These are phyloP conservation scores for Botrytis galanthina DNA, from an alignment of 2,329 filamentous ascomycete species.

Conservation along the genomic window DNA sequence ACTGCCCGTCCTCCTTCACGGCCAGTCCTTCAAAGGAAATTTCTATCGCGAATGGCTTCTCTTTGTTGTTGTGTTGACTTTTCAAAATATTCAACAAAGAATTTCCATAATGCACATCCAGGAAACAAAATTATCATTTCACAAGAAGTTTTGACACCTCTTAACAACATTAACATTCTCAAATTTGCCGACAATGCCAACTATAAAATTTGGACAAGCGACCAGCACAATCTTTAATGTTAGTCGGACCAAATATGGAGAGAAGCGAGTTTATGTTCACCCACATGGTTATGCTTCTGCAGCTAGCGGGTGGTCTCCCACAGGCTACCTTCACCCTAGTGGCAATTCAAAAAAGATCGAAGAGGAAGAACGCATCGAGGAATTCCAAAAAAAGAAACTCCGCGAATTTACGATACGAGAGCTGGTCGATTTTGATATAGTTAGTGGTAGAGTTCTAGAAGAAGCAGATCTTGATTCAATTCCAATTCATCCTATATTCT, in stretches of 20 bases:
- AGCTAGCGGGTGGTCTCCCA: slow-evolving; percentile 5
- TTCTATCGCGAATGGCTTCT: background rate
- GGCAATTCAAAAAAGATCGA: background rate
- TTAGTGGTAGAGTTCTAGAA: background rate
- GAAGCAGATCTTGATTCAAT: background rate
- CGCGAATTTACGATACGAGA: background rate
- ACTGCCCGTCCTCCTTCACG: background rate
- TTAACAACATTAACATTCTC: background rate
- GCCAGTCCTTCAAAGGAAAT: background rate
- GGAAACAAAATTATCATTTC: background rate
- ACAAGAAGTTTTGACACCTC: background rate
- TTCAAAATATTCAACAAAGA: background rate
- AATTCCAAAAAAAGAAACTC: background rate
- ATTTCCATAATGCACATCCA: background rate
- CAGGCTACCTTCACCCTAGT: background rate
- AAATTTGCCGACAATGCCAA: background rate
- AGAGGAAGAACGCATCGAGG: slow-evolving; percentile 3
- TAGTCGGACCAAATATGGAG: background rate
- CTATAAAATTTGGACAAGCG: background rate
- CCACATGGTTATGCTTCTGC: background rate
- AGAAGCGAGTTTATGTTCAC: background rate
- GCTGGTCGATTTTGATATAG: slow-evolving; percentile 15
- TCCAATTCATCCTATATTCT: slow-evolving; percentile 8
- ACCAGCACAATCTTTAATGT: slow-evolving; percentile 3
- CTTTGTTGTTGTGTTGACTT: background rate